phyloP scores from a whole-genome alignment of 306 rosid species.

The Neltuma alba region DNA sequence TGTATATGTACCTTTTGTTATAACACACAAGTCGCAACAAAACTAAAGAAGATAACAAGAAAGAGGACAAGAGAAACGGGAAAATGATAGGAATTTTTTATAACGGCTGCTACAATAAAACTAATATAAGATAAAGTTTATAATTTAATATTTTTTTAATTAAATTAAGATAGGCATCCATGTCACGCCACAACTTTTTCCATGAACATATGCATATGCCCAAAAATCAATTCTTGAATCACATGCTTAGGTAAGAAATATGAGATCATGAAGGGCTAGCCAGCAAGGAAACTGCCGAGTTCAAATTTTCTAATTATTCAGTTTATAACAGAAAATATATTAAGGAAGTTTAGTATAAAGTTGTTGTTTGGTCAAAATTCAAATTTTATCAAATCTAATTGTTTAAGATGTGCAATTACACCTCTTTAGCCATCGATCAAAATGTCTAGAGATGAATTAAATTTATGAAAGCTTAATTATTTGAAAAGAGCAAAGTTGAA shows the following conservation, averaged over 20 bases:
- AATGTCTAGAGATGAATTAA: no score
- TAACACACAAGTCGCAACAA: conserved; percentile 19
- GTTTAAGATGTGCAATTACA: neutral
- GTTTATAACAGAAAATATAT: no score
- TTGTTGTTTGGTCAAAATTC: neutral
- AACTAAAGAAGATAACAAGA: conserved; percentile 6
- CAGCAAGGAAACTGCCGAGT: neutral
- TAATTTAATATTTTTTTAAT: neutral
- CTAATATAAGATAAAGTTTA: neutral
- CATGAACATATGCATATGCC: neutral
- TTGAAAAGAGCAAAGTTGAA: no score
- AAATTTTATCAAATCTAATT: neutral
- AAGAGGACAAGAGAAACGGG: neutral
- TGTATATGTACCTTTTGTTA: conserved; percentile 3
- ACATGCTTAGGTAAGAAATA: neutral
- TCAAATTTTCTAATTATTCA: neutral
- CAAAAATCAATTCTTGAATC: neutral
- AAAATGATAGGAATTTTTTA: neutral
- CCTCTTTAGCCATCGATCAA: neutral
- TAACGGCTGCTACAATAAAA: neutral
- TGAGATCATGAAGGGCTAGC: neutral
- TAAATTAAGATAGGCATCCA: neutral
- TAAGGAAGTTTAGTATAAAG: neutral
- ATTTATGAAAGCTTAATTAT: no score
- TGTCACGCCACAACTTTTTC: neutral